These are phyloP conservation scores for Cochlearia excelsa DNA, from an alignment of 345 rosid species.

Conservation along the genomic window DNA sequence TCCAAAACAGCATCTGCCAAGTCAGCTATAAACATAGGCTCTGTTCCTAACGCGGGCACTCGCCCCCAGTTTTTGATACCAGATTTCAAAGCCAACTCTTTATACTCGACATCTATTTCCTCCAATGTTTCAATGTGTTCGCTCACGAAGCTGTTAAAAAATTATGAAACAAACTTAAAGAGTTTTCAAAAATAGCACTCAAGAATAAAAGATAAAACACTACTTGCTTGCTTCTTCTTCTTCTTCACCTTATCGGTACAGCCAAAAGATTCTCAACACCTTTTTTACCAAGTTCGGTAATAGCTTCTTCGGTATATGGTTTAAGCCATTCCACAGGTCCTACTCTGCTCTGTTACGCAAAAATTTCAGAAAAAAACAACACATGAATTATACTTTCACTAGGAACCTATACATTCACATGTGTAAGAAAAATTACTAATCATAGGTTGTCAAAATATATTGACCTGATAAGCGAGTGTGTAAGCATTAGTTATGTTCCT, in stretches of 20 bases:
- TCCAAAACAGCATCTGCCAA: conserved; percentile 97
- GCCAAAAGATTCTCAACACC: conserved; percentile 87
- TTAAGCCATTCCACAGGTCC: conserved; percentile 99
- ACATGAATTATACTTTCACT: background rate
- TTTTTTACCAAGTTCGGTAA: conserved; percentile 77
- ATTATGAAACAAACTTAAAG: background rate
- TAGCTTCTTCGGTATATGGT: conserved; percentile 98
- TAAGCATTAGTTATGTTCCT: conserved; percentile 64
- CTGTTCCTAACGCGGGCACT: conserved; percentile 94
- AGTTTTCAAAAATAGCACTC: conserved; percentile 9
- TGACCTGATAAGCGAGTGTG: conserved; percentile 97
- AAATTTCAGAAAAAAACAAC: background rate
- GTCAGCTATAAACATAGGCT: conserved; percentile 88
- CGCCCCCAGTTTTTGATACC: conserved; percentile 97
- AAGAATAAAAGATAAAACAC: conserved; percentile 13
- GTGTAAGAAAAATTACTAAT: too few species aligned
- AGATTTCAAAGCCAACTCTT: conserved; percentile 85
- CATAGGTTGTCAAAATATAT: too few species aligned
- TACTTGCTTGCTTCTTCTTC: background rate
- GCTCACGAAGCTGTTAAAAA: conserved; percentile 74
- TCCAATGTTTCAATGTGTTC: conserved; percentile 98
- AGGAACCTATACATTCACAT: too few species aligned
- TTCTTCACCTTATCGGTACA: conserved; percentile 78
- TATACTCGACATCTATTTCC: conserved; percentile 97
- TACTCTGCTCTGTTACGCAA: conserved; percentile 81